phyloP scores from a whole-genome alignment of 257 asterid genomes.

The Nicotiana benthamiana region DNA sequence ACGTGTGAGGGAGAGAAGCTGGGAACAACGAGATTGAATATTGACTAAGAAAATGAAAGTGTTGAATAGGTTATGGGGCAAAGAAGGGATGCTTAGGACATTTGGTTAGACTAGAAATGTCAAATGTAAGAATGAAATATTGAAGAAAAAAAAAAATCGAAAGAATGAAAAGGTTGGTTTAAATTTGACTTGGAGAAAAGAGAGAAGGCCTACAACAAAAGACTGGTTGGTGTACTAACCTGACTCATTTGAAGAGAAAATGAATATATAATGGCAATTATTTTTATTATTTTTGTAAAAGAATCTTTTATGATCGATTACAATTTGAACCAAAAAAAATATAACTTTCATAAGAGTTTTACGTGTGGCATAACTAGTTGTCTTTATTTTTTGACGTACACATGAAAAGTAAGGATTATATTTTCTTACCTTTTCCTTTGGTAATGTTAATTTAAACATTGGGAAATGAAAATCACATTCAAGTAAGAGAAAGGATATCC shows the following conservation, averaged over 20 bases:
- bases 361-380: too few relatives aligned
- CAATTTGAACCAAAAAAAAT: too few relatives aligned
- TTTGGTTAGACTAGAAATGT: background rate
- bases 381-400: too few relatives aligned
- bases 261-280: too few relatives aligned
- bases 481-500: background rate
- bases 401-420: background rate
- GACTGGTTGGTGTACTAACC: background rate
- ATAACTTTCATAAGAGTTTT: too few relatives aligned
- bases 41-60: constrained; percentile 25
- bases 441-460: too few relatives aligned
- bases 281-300: too few relatives aligned
- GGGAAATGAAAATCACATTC: too few relatives aligned
- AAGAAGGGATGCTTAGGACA: background rate
- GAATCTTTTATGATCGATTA: too few relatives aligned
- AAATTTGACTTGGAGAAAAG: background rate
- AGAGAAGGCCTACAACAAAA: background rate
- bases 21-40: constrained; percentile 19
- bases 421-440: background rate
- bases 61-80: background rate
- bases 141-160: constrained; percentile 3
- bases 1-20: background rate
- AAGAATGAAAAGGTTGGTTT: constrained; percentile 13
- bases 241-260: background rate
- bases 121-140: constrained; percentile 1